phyloP scores from a whole-genome alignment of 495 filamentous ascomycete genomes.

The Penicillium robsamsonii region DNA sequence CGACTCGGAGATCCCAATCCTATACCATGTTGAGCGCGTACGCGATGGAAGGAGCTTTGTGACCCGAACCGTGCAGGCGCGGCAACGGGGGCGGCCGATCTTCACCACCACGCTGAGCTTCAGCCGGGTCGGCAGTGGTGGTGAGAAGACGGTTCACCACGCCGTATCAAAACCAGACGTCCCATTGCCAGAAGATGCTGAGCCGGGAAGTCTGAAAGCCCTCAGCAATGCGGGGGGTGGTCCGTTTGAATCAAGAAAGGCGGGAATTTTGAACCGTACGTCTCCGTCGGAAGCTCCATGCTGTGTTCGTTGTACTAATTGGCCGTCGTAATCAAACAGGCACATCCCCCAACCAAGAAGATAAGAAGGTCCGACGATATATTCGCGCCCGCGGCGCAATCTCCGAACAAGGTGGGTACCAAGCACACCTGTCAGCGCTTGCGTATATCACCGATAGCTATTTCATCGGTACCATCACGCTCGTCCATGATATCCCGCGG shows the following conservation, averaged over 20 bases:
- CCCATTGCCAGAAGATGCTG: conserved; percentile 24
- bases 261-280: conserved; percentile 46
- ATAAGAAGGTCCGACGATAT: conserved; percentile 74
- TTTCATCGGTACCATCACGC: conserved; percentile 85
- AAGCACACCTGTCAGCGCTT: conserved; percentile 78
- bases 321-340: conserved; percentile 23
- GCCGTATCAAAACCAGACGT: conserved; percentile 34
- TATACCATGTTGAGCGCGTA: conserved; percentile 91
- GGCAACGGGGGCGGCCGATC: conserved; percentile 84
- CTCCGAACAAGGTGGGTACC: conserved; percentile 64
- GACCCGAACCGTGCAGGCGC: conserved; percentile 92
- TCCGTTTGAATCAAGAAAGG: conserved; percentile 42
- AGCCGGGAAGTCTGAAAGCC: conserved; percentile 22
- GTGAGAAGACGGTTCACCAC: conserved; percentile 54
- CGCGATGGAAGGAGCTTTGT: conserved; percentile 87
- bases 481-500: conserved; percentile 71
- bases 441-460: conserved; percentile 90
- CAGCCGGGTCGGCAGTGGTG: conserved; percentile 66
- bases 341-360: conserved; percentile 50
- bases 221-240: conserved; percentile 35
- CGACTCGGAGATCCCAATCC: conserved; percentile 75
- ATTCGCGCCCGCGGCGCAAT: conserved; percentile 74
- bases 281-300: conserved; percentile 1
- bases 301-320: neutral
- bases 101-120: conserved; percentile 95